Conservation (phyloP, 768 basidiomycete genomes). For the Leccinum broughii region DNA sequence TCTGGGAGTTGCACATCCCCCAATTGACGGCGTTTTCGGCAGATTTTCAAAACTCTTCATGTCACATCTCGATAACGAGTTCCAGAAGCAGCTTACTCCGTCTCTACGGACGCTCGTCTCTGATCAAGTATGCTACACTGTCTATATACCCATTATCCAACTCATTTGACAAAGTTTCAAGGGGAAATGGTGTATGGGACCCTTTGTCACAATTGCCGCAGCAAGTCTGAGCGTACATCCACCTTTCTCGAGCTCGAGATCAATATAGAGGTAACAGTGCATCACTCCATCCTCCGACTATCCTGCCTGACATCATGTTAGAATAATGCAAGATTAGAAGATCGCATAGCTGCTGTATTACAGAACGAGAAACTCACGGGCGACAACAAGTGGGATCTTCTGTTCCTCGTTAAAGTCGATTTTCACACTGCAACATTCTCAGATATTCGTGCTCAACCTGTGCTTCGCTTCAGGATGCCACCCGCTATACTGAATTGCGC, state of each 20-base stretch:
- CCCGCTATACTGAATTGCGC: constrained; percentile 68
- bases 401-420: not conserved
- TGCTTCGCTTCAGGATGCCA: constrained; percentile 71
- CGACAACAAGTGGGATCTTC: constrained; percentile 68
- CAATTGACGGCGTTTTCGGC: constrained; percentile 7
- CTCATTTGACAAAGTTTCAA: constrained; percentile 64
- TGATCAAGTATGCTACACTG: constrained; percentile 54
- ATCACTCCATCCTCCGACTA: not conserved
- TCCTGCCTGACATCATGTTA: constrained; percentile 28
- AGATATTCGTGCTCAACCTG: constrained; percentile 86
- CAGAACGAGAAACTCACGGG: constrained; percentile 72
- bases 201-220: constrained; percentile 67
- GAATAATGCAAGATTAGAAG: constrained; percentile 74
- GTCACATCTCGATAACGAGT: constrained; percentile 83
- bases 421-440: not conserved
- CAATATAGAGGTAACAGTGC: constrained; percentile 60
- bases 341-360: constrained; percentile 64
- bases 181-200: constrained; percentile 83
- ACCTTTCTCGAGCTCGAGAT: constrained; percentile 89
- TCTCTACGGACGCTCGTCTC: constrained; percentile 67
- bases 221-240: constrained; percentile 64
- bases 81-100: constrained; percentile 73
- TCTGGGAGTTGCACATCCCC: not conserved
- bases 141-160: not conserved
- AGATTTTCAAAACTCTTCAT: constrained; percentile 97